Percentiles rank a stretch among this genome's conserved stretches.
phyloP scores from a whole-genome alignment of 768 basidiomycete genomes.

The Leccinellum luteum region DNA sequence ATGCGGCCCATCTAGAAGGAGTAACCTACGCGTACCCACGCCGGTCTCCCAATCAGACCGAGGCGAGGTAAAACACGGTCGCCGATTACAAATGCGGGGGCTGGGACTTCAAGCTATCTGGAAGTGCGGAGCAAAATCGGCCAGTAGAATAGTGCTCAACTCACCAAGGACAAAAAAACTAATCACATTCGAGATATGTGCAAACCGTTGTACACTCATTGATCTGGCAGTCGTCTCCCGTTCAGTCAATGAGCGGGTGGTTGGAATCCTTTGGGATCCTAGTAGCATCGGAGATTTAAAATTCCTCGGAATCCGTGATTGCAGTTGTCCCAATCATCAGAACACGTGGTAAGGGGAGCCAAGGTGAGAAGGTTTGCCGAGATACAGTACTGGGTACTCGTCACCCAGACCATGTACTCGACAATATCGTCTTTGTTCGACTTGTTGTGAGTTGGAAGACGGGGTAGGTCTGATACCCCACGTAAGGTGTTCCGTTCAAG shows the following conservation, averaged over 20 bases:
- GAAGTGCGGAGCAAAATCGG: not conserved
- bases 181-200: not conserved
- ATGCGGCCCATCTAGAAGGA: not conserved
- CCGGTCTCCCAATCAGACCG: not conserved
- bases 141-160: not conserved
- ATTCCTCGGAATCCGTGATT: not conserved
- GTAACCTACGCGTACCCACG: not conserved
- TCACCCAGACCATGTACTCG: not conserved
- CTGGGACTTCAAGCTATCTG: not conserved
- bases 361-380: not conserved
- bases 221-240: not conserved
- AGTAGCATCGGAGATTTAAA: not conserved
- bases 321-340: not conserved
- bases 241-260: not conserved
- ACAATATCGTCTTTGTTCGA: not conserved
- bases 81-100: slow-evolving; percentile 1
- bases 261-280: not conserved
- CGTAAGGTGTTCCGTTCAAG: not conserved
- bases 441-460: not conserved
- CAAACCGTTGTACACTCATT: not conserved
- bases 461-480: not conserved
- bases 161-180: not conserved
- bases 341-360: not conserved
- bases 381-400: not conserved
- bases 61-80: not conserved